Percentiles rank a stretch among this genome's conserved stretches.
These are phyloP conservation scores for Silene noctiflora DNA, from an alignment of 179 eudicot species.

Conservation along the genomic window DNA sequence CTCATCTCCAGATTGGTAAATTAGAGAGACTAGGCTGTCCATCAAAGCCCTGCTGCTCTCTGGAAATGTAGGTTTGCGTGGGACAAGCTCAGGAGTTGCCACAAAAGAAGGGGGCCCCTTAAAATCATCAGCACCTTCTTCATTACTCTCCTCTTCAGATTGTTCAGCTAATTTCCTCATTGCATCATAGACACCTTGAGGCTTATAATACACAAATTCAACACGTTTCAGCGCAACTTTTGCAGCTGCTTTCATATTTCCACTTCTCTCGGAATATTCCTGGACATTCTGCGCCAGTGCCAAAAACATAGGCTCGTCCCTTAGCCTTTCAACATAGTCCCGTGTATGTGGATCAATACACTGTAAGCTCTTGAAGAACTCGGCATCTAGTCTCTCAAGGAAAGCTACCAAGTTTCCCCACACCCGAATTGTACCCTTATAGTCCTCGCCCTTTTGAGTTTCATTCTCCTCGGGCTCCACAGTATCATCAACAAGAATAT, in stretches of 20 bases:
- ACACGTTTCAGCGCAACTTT: conserved; percentile 74
- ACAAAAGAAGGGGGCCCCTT: conserved; percentile 67
- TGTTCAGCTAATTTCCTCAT: conserved; percentile 79
- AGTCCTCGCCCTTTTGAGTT: conserved; percentile 73
- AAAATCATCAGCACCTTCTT: conserved; percentile 36
- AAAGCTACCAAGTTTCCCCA: conserved; percentile 96
- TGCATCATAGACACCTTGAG: conserved; percentile 79
- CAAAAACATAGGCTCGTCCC: conserved; percentile 66
- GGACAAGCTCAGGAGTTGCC: conserved; percentile 63
- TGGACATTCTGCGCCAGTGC: conserved; percentile 81
- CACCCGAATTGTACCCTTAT: conserved; percentile 59
- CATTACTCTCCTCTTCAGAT: conserved; percentile 39
- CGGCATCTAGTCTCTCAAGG: conserved; percentile 72
- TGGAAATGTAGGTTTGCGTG: conserved; percentile 71
- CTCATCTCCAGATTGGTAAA: conserved; percentile 83
- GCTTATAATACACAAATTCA: conserved; percentile 79
- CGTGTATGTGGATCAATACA: conserved; percentile 79
- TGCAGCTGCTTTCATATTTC: conserved; percentile 65
- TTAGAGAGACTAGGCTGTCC: conserved; percentile 81
- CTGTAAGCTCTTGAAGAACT: conserved; percentile 82
- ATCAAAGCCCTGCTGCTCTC: conserved; percentile 69
- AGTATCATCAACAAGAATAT: conserved; percentile 74
- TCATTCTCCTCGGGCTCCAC: conserved; percentile 90
- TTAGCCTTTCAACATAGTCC: conserved; percentile 81
- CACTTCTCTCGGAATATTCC: conserved; percentile 59